Percentiles rank a stretch among this genome's conserved stretches.
phyloP scores from a whole-genome alignment of 2,329 filamentous ascomycete species.

The Alternaria angustiovoidea region DNA sequence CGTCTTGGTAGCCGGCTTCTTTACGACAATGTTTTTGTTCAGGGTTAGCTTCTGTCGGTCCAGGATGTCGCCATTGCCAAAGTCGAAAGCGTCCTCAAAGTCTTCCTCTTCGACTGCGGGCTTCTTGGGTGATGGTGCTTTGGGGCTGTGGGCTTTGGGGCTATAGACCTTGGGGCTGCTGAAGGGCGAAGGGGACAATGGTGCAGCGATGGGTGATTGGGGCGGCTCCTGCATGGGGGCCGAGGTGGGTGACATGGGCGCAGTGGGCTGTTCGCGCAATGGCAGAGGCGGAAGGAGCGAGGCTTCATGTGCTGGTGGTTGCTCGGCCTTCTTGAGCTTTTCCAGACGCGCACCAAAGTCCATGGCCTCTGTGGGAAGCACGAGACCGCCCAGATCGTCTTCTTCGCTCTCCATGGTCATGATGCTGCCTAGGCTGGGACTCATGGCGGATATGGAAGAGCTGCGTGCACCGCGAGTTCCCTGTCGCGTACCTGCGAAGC shows the following conservation, averaged over 20 bases:
- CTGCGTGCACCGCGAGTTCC: constrained; percentile 82
- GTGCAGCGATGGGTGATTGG: constrained; percentile 28
- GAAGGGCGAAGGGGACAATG: constrained; percentile 25
- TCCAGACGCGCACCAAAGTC: constrained; percentile 82
- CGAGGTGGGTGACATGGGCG: constrained; percentile 29
- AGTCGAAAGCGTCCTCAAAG: constrained; percentile 84
- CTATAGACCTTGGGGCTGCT: constrained; percentile 25
- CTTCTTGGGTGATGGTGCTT: constrained; percentile 26
- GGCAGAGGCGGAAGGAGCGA: constrained; percentile 30
- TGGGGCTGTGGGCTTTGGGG: constrained; percentile 28
- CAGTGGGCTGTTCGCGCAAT: constrained; percentile 37
- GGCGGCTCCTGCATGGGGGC: constrained; percentile 12
- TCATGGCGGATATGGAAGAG: constrained; percentile 87
- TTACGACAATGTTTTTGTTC: constrained; percentile 91
- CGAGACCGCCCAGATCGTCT: constrained; percentile 87
- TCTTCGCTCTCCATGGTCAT: constrained; percentile 93
- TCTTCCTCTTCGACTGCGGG: constrained; percentile 66
- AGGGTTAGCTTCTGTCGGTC: constrained; percentile 81
- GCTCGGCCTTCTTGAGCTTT: constrained; percentile 67
- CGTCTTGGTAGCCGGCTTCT: constrained; percentile 65
- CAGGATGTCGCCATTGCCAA: constrained; percentile 84
- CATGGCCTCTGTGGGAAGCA: constrained; percentile 83
- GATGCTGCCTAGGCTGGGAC: constrained; percentile 90
- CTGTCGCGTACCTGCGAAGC: constrained; percentile 84
- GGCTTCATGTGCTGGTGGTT: constrained; percentile 22